Conservation (phyloP, 192 early-diverging fungal species). For the Endogone sp. region DNA sequence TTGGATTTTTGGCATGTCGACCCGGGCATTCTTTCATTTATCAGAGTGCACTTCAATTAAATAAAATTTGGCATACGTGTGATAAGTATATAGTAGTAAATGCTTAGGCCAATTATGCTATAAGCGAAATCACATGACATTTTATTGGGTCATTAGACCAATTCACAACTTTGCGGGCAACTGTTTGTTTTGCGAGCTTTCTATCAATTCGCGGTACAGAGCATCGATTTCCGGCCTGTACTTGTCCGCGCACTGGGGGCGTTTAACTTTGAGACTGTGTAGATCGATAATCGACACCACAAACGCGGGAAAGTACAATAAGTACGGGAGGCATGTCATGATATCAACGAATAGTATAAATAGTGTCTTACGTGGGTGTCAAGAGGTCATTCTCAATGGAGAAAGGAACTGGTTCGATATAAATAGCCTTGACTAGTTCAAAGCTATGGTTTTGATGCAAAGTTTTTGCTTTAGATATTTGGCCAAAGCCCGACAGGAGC, state of each 20-base stretch:
- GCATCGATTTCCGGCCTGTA: constrained; percentile 59
- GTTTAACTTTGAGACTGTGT: constrained; percentile 78
- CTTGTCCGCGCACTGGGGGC: constrained; percentile 67
- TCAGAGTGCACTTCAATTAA: no score
- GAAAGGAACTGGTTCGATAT: constrained; percentile 64
- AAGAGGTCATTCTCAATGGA: constrained; percentile 66
- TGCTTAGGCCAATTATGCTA: no score
- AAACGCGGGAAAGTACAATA: neutral
- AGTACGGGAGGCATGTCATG: neutral
- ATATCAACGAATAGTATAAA: neutral
- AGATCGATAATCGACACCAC: neutral
- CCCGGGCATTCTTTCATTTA: no score
- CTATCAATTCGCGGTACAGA: constrained; percentile 59
- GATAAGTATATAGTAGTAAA: no score
- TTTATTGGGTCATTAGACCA: no score
- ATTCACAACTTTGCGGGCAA: constrained; percentile 38
- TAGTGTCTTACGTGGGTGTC: constrained; percentile 58
- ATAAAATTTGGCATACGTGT: no score
- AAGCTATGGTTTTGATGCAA: constrained; percentile 29
- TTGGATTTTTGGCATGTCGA: no score
- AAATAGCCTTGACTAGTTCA: constrained; percentile 64
- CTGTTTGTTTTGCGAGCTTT: constrained; percentile 14
- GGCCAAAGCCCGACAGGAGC: neutral
- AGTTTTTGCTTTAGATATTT: no score
- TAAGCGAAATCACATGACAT: no score